phyloP scores from a whole-genome alignment of 2,329 filamentous ascomycete genomes.

The Sporothrix variecibatus region DNA sequence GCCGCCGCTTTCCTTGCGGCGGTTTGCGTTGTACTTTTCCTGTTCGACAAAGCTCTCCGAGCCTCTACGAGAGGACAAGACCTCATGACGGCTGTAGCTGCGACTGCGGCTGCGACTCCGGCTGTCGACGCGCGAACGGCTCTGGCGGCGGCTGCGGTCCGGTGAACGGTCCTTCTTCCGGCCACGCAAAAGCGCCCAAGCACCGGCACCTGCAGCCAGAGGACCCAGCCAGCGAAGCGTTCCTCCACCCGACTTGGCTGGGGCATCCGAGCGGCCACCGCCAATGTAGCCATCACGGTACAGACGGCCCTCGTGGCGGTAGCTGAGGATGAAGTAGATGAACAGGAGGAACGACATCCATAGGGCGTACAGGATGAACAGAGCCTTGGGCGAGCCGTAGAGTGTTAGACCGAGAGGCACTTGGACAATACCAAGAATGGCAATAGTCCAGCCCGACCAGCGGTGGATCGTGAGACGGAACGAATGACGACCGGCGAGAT shows the following conservation, averaged over 20 bases:
- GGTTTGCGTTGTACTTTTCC: slow-evolving; percentile 65
- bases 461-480: slow-evolving; percentile 72
- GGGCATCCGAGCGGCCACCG: slow-evolving; percentile 58
- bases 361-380: slow-evolving; percentile 84
- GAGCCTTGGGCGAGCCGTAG: slow-evolving; percentile 82
- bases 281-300: slow-evolving; percentile 55
- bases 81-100: slow-evolving; percentile 45
- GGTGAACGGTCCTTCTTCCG: slow-evolving; percentile 42
- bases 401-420: slow-evolving; percentile 86
- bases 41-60: slow-evolving; percentile 62
- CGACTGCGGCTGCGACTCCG: slow-evolving; percentile 39
- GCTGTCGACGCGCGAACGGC: slow-evolving; percentile 36
- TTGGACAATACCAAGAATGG: slow-evolving; percentile 81
- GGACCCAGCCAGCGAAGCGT: slow-evolving; percentile 53
- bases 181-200: slow-evolving; percentile 49
- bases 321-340: slow-evolving; percentile 78
- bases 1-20: slow-evolving; percentile 45
- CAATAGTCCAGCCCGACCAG: slow-evolving; percentile 78
- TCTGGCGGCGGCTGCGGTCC: slow-evolving; percentile 39
- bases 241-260: slow-evolving; percentile 40
- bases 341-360: slow-evolving; percentile 73
- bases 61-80: slow-evolving; percentile 53
- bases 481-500: slow-evolving; percentile 52
- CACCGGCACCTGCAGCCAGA: slow-evolving; percentile 54
- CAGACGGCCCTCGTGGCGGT: slow-evolving; percentile 58